Conservation (phyloP, 192 early-diverging fungal species). For the Podila epigama region DNA sequence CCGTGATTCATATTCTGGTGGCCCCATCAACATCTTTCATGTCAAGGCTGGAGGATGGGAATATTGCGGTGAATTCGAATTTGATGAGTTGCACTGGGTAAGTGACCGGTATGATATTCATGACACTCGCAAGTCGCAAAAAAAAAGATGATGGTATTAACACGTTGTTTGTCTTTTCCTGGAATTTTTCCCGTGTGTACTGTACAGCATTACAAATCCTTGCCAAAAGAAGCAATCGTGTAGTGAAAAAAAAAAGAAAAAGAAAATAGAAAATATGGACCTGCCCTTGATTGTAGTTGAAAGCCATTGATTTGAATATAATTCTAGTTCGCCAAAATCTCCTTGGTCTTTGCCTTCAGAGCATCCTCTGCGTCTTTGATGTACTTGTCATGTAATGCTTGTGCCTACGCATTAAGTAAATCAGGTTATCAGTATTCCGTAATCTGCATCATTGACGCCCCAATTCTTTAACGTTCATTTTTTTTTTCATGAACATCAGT, state of each 20-base stretch:
- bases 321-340: constrained; percentile 58
- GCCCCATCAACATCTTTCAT: constrained; percentile 87
- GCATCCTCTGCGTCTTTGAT: constrained; percentile 68
- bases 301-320: not conserved
- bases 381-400: constrained; percentile 69
- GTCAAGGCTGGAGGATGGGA: constrained; percentile 91
- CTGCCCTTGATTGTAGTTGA: not conserved
- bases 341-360: constrained; percentile 72
- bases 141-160: not conserved
- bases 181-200: not conserved
- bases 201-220: constrained; percentile 27
- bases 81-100: constrained; percentile 82
- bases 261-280: not conserved
- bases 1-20: constrained; percentile 93
- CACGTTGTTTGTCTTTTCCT: not conserved
- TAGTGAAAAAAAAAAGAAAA: constrained; percentile 3
- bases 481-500: not conserved
- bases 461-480: not conserved
- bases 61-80: constrained; percentile 82
- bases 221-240: constrained; percentile 38
- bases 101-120: not conserved
- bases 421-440: not conserved
- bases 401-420: constrained; percentile 49
- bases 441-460: not conserved
- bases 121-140: no score